Percentiles rank a stretch among this genome's conserved stretches.
Conservation (phyloP, 2,329 filamentous ascomycete species). For the Aspergillus spinulosporus region DNA sequence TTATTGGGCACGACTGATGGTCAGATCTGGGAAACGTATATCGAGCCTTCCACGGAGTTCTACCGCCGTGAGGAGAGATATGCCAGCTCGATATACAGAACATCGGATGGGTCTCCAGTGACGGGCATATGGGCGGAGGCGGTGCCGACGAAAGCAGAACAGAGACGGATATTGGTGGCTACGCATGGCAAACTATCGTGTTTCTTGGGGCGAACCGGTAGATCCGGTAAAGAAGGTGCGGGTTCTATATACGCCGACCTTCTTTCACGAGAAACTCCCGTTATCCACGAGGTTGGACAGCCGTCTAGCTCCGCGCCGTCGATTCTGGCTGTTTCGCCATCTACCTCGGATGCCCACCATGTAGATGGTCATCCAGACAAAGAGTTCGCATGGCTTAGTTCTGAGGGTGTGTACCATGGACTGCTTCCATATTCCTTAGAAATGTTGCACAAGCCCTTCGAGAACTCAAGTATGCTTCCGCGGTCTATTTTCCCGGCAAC, state of each 20-base stretch:
- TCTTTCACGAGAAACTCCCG: conserved; percentile 83
- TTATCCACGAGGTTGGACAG: conserved; percentile 69
- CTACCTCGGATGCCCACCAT: conserved; percentile 63
- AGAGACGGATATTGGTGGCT: conserved; percentile 74
- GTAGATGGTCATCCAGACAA: conserved; percentile 54
- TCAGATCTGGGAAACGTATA: conserved; percentile 90
- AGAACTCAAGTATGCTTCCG: conserved; percentile 74
- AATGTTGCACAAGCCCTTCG: conserved; percentile 72
- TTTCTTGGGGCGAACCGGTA: conserved; percentile 74
- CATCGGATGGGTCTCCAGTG: conserved; percentile 73
- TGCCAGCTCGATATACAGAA: conserved; percentile 77
- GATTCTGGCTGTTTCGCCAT: conserved; percentile 74
- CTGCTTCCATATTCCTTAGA: conserved; percentile 67
- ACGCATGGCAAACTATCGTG: conserved; percentile 79
- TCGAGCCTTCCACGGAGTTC: conserved; percentile 92
- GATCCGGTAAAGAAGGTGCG: conserved; percentile 72
- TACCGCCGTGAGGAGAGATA: conserved; percentile 95
- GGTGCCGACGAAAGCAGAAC: conserved; percentile 66
- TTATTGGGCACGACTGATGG: conserved; percentile 89
- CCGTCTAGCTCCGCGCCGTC: conserved; percentile 63
- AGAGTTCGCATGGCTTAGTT: conserved; percentile 82
- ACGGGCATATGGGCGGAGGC: conserved; percentile 83
- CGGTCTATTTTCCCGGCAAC: conserved; percentile 70
- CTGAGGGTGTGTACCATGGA: conserved; percentile 86
- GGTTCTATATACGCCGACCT: conserved; percentile 82